A percentile compares a stretch with the other conserved stretches of the same genome.
Conservation (phyloP, 805 yeast species). For the Hermanozyma aechmeae region DNA sequence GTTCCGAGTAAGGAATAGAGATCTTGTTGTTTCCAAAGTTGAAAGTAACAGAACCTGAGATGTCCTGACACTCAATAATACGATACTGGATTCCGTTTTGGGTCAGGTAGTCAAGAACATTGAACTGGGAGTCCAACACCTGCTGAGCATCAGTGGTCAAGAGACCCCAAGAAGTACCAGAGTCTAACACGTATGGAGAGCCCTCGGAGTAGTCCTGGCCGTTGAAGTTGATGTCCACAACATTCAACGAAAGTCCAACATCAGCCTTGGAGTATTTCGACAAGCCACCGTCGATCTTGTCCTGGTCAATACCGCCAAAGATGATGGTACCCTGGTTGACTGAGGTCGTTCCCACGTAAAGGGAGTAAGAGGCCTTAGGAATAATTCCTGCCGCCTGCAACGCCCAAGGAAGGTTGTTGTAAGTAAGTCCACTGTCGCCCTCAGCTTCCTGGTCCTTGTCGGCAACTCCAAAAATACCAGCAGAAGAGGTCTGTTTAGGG, state of each 20-base stretch:
- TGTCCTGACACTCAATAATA: too few species aligned
- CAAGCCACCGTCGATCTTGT: constrained; percentile 19
- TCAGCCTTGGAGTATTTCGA: too few species aligned
- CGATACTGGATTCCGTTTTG: too few species aligned
- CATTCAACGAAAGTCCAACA: too few species aligned
- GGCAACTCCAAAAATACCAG: constrained; percentile 7
- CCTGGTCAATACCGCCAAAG: constrained; percentile 25
- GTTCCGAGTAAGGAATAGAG: neutral
- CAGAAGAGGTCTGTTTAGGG: too few species aligned
- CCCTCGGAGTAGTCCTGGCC: too few species aligned
- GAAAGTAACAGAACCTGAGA: too few species aligned
- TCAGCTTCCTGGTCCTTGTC: constrained; percentile 4
- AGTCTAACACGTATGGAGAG: too few species aligned
- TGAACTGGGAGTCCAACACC: neutral
- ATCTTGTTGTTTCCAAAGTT: neutral
- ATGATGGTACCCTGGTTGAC: constrained; percentile 11
- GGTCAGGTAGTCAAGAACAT: too few species aligned
- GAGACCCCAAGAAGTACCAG: neutral
- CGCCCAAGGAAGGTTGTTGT: constrained; percentile 4
- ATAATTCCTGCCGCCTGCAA: constrained; percentile 3
- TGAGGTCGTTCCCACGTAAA: constrained; percentile 6
- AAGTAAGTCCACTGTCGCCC: neutral
- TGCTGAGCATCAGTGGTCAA: neutral
- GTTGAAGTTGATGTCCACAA: too few species aligned
- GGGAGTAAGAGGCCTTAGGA: constrained; percentile 5